Base-by-base conservation (phyloP, 1,284 basidiomycete species). In the Phellinidium pouzarii region DNA sequence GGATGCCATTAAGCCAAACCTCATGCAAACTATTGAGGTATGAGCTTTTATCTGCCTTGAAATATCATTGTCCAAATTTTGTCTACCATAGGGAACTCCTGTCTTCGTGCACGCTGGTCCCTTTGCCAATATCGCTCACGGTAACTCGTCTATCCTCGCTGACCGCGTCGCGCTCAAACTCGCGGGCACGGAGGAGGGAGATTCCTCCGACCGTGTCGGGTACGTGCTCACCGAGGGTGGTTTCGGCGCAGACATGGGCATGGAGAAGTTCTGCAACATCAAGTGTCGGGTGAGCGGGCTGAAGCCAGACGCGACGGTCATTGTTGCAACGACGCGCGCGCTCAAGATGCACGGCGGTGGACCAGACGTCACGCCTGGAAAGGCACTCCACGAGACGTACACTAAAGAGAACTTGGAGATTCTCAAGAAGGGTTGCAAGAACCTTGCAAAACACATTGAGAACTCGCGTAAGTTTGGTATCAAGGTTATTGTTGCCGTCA, bases 181-280 rank as follows among this genome's bases (percentile, higher is more conserved):
- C 36, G 96, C 94, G 6, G 95, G 95, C 61, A 87, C 87, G n/a
- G 95, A 99, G 69, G 79, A 89, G 61, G 94, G 94, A 50, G 95
- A 98, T 64, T 72, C 80, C 1, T 62, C 82, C 8, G 84, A 87
- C 53, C 82, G 85, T 54, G 83, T 87, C 42, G 95, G 95, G 34
- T 99, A 97, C 64, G 96, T 99, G 55, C 84, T 99, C 61, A 99
- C 95, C 36, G 95, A 99, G 71, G 95, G 94, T 64, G 95, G 95
- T 22, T 99, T 99, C 69, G 96, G 95, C 58, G 95, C 96, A 22
- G 95, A 99, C 70, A 99, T 99, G 82, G 95, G 94, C 59, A 92
- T 94, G 91, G 91, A 94, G 73, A 94, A 99, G 71, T 99, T 99
- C 79, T 98, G 94, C 79, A 97, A 99, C 74, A 99, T 99, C 79